phyloP scores from a whole-genome alignment of 2,329 filamentous ascomycete genomes.

The Graphium sp. region DNA sequence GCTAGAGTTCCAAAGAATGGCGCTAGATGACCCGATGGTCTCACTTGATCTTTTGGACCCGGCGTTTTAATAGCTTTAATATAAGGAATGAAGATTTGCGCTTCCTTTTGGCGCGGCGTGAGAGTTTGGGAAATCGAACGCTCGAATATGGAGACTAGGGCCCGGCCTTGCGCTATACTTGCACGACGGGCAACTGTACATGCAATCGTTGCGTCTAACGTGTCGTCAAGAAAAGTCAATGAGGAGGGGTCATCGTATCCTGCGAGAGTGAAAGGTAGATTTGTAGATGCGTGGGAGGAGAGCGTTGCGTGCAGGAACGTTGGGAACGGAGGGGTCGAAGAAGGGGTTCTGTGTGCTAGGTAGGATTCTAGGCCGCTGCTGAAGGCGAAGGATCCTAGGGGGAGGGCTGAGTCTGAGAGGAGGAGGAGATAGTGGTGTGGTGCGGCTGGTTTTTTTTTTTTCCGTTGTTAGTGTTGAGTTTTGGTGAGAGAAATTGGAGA shows the following conservation, averaged over 20 bases:
- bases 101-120: conserved; percentile 3
- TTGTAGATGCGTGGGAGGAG: conserved; percentile 52
- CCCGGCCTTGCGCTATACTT: conserved; percentile 58
- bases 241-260: conserved; percentile 37
- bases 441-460: conserved; percentile 4
- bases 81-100: conserved; percentile 8
- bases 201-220: conserved; percentile 57
- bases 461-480: no score
- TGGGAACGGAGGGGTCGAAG: conserved; percentile 24
- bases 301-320: conserved; percentile 56
- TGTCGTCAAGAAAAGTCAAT: conserved; percentile 50
- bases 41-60: no score
- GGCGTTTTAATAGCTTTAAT: not conserved
- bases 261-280: conserved; percentile 58
- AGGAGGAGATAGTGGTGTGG: conserved; percentile 54
- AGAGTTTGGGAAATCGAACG: conserved; percentile 37
- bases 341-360: conserved; percentile 44
- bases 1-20: conserved; percentile 56
- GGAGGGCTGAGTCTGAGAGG: conserved; percentile 66
- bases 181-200: conserved; percentile 68
- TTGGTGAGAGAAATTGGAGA: not conserved
- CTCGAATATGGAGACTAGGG: conserved; percentile 62
- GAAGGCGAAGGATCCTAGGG: conserved; percentile 76
- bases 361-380: conserved; percentile 71
- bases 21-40: conserved; percentile 41